phyloP scores from a whole-genome alignment of 2,329 filamentous ascomycete genomes.

The Aspergillus fijiensis region DNA sequence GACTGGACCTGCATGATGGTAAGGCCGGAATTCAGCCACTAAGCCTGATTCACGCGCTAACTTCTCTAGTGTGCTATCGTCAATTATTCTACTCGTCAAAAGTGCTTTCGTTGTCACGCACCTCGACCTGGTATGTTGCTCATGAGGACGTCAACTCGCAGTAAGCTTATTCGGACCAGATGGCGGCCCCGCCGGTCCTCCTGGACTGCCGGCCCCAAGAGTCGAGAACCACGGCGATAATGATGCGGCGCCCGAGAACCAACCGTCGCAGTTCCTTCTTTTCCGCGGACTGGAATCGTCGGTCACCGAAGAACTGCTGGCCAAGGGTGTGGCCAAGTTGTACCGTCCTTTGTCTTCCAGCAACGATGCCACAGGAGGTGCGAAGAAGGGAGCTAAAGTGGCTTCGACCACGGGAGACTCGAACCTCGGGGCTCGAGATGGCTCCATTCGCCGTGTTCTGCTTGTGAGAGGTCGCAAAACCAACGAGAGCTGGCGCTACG shows the following conservation, averaged over 20 bases:
- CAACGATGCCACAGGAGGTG: conserved; percentile 35
- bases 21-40: conserved; percentile 14
- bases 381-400: conserved; percentile 51
- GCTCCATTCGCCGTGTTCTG: conserved; percentile 74
- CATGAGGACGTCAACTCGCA: neutral
- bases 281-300: conserved; percentile 69
- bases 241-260: conserved; percentile 55
- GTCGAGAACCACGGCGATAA: conserved; percentile 55
- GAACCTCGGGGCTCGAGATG: conserved; percentile 68
- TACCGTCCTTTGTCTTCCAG: conserved; percentile 56
- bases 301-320: conserved; percentile 70
- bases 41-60: neutral
- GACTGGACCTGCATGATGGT: conserved; percentile 60
- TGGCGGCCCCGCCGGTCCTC: conserved; percentile 32
- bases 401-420: conserved; percentile 57
- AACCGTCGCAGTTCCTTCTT: conserved; percentile 73
- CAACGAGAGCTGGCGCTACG: conserved; percentile 75
- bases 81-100: conserved; percentile 57
- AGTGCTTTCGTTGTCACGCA: conserved; percentile 60
- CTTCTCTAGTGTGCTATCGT: conserved; percentile 51
- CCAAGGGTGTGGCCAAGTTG: conserved; percentile 70
- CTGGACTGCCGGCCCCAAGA: conserved; percentile 42
- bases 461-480: conserved; percentile 70
- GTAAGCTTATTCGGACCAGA: conserved; percentile 20
- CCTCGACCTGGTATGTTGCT: conserved; percentile 51